A percentile compares a stretch with the other conserved stretches of the same genome.
phyloP scores from a whole-genome alignment of 352 stramenopile species.

The Phytophthora uliginosa region DNA sequence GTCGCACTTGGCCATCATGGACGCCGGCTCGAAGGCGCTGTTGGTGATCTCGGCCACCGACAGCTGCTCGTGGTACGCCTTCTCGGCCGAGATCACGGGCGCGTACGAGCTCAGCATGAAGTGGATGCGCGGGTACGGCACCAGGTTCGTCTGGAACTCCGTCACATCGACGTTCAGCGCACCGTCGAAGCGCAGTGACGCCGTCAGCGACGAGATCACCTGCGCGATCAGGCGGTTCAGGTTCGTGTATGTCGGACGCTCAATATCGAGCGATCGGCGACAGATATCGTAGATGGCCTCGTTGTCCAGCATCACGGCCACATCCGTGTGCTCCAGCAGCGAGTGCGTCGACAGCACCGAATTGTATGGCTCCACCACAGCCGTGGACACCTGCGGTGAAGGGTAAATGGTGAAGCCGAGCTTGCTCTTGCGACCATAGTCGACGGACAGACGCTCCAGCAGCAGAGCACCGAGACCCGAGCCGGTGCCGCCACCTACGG shows the following conservation, averaged over 20 bases:
- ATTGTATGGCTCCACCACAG: conserved; percentile 99
- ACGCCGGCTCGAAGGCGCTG: conserved; percentile 95
- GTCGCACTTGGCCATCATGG: conserved; percentile 99
- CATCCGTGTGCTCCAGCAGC: conserved; percentile 98
- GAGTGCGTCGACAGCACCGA: conserved; percentile 96
- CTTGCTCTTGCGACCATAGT: conserved; percentile 98
- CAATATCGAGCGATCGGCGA: conserved; percentile 96
- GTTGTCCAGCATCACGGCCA: conserved; percentile 98
- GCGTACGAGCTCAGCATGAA: conserved; percentile 99
- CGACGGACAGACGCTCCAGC: conserved; percentile 96
- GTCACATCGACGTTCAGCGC: conserved; percentile 98
- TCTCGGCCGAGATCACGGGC: conserved; percentile 97
- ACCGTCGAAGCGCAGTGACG: conserved; percentile 97
- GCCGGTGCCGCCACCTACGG: conserved; percentile 97
- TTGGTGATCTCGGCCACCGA: conserved; percentile 98
- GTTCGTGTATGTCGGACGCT: conserved; percentile 97
- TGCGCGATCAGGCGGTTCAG: conserved; percentile 98
- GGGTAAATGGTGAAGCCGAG: conserved; percentile 88
- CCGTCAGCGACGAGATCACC: conserved; percentile 97
- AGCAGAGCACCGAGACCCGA: conserved; percentile 98
- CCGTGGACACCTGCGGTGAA: conserved; percentile 91
- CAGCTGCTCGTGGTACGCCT: conserved; percentile 96
- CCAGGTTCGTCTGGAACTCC: conserved; percentile 99
- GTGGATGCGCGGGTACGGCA: conserved; percentile 98
- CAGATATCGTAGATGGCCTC: conserved; percentile 98